These are phyloP conservation scores for Flaveria bidentis DNA, from an alignment of 129 eudicot genomes.

Conservation along the genomic window DNA sequence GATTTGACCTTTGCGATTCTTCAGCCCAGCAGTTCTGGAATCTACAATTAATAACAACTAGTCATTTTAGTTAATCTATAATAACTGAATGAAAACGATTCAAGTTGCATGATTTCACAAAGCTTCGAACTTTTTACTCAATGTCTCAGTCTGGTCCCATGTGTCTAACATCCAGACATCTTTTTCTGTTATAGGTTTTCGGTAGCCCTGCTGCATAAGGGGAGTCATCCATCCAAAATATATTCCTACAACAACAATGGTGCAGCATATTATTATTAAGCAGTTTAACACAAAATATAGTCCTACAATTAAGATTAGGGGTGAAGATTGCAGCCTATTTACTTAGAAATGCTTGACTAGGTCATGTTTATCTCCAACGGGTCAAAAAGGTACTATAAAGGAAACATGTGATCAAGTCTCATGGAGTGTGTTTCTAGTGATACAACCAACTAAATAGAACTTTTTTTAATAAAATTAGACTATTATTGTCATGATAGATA, in stretches of 20 bases:
- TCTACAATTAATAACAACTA: slow-evolving; percentile 35
- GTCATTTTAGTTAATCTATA: slow-evolving; percentile 15
- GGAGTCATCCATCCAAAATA: slow-evolving; percentile 84
- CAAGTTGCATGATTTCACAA: slow-evolving; percentile 12
- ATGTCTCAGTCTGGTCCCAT: slow-evolving; percentile 86
- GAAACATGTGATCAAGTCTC: neutral
- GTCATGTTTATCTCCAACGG: neutral
- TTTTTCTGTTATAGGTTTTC: slow-evolving; percentile 85
- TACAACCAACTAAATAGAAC: neutral
- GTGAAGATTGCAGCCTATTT: neutral
- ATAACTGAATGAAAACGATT: neutral
- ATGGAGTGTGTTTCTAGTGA: neutral
- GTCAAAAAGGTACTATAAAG: neutral
- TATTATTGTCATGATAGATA: neutral
- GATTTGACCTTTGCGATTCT: slow-evolving; percentile 67
- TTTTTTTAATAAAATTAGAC: neutral
- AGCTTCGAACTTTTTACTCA: slow-evolving; percentile 59
- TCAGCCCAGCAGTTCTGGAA: slow-evolving; percentile 71
- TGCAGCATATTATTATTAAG: slow-evolving; percentile 21
- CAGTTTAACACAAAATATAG: slow-evolving; percentile 5
- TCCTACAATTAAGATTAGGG: neutral
- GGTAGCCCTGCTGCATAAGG: slow-evolving; percentile 82
- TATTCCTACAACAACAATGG: slow-evolving; percentile 50
- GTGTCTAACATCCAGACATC: slow-evolving; percentile 91
- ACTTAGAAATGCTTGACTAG: neutral